Evolutionary conservation across 306 rosid genomes (phyloP).

Genomic region (Myrica gale): DNA sequence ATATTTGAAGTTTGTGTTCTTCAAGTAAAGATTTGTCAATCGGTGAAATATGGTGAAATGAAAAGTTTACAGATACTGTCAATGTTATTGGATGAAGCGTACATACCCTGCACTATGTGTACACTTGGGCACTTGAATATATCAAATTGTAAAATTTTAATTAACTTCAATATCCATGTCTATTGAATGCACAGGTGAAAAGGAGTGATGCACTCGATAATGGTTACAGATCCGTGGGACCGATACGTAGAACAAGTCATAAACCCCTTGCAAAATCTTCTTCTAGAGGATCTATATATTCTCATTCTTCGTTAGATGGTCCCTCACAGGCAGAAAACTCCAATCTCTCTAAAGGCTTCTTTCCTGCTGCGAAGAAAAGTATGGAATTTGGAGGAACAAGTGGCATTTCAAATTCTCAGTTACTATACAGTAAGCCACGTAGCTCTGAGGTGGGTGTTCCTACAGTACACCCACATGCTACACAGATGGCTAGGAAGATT

Average conservation of each 20-base stretch:
- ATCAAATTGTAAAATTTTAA: not conserved
- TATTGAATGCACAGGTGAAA: conserved; percentile 42
- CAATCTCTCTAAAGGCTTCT: conserved; percentile 37
- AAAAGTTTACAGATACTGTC: conserved; percentile 8
- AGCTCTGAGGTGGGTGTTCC: conserved; percentile 41
- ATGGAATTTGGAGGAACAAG: conserved; percentile 43
- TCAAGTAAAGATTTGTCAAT: conserved; percentile 14
- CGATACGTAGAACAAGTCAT: conserved; percentile 55
- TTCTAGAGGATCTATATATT: conserved; percentile 41
- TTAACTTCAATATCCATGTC: not conserved
- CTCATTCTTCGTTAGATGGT: conserved; percentile 35
- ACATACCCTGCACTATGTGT: not conserved
- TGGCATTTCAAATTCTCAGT: conserved; percentile 24
- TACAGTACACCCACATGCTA: conserved; percentile 56
- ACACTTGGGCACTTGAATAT: not conserved
- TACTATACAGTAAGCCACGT: conserved; percentile 34
- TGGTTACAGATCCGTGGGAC: conserved; percentile 72
- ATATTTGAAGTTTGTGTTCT: conserved; percentile 13
- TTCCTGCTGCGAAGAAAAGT: conserved; percentile 37
- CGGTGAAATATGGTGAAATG: conserved; percentile 6
- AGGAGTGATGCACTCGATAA: conserved; percentile 44
- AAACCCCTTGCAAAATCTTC: conserved; percentile 47
- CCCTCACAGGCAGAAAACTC: conserved; percentile 37
- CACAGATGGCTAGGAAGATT: conserved; percentile 77
- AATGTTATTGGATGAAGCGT: not conserved